These are phyloP conservation scores for Monilinia laxa DNA, from an alignment of 2,329 filamentous ascomycete genomes.

Conservation along the genomic window DNA sequence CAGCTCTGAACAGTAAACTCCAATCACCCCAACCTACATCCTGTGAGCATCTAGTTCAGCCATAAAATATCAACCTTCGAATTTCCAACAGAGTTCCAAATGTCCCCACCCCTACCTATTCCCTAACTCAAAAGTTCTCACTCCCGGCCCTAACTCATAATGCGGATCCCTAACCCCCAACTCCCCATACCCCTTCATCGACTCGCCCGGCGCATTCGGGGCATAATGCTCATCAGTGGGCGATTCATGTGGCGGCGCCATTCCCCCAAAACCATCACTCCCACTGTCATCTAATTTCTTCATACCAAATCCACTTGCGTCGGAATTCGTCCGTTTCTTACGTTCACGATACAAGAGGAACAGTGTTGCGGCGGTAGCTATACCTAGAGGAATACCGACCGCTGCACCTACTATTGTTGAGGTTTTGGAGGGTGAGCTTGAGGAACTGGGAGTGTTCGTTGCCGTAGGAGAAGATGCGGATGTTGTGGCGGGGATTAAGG, in stretches of 20 bases:
- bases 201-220: neutral
- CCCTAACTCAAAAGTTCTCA: neutral
- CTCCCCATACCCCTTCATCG: neutral
- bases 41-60: no score
- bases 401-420: constrained; percentile 24
- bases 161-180: neutral
- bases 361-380: constrained; percentile 11
- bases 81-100: no score
- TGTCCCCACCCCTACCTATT: neutral
- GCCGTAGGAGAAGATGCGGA: constrained; percentile 7
- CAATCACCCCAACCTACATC: no score
- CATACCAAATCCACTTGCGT: neutral
- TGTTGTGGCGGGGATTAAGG: neutral
- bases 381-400: constrained; percentile 25
- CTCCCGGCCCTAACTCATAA: neutral
- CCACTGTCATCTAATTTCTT: neutral
- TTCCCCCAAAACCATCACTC: neutral
- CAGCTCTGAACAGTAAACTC: no score
- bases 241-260: neutral
- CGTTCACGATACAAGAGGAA: constrained; percentile 24
- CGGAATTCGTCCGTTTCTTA: constrained; percentile 9
- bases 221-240: neutral
- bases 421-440: neutral
- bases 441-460: neutral
- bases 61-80: no score